phyloP scores from a whole-genome alignment of 768 basidiomycete genomes.

The Amanita rimosa region DNA sequence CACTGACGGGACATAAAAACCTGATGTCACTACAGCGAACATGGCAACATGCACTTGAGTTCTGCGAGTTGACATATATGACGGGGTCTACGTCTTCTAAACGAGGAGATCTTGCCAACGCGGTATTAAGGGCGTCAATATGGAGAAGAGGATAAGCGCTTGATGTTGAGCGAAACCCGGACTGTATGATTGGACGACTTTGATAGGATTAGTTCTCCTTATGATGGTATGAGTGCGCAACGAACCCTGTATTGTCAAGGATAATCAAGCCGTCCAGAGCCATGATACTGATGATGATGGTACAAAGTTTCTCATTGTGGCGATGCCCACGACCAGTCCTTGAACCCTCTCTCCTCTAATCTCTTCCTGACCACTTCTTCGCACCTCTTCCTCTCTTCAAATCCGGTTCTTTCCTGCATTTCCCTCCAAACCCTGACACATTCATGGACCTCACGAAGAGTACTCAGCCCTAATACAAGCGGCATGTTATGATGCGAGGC shows the following conservation, averaged over 20 bases:
- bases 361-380: slow-evolving; percentile 31
- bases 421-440: slow-evolving; percentile 59
- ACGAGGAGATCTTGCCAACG: slow-evolving; percentile 44
- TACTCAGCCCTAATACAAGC: slow-evolving; percentile 64
- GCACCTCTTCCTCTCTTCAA: slow-evolving; percentile 25
- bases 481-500: slow-evolving; percentile 34
- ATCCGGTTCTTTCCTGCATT: slow-evolving; percentile 27
- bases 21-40: slow-evolving; percentile 64
- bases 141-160: slow-evolving; percentile 76
- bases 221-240: slow-evolving; percentile 10
- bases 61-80: slow-evolving; percentile 47
- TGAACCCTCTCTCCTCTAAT: slow-evolving; percentile 38
- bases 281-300: no score
- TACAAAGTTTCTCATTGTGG: slow-evolving; percentile 20
- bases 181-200: slow-evolving; percentile 79
- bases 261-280: slow-evolving; percentile 77
- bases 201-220: slow-evolving; percentile 11
- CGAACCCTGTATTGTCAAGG: slow-evolving; percentile 64
- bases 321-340: slow-evolving; percentile 69
- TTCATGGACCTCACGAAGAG: slow-evolving; percentile 64
- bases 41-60: slow-evolving; percentile 75
- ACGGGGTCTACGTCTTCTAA: slow-evolving; percentile 61
- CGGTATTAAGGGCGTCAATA: slow-evolving; percentile 75
- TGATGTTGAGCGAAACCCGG: slow-evolving; percentile 72
- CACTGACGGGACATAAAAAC: slow-evolving; percentile 72